Evolutionary conservation across 768 basidiomycete genomes (phyloP), one percentile per base, ranked within the genome.

Genomic region (Kwoniella sp.): DNA sequence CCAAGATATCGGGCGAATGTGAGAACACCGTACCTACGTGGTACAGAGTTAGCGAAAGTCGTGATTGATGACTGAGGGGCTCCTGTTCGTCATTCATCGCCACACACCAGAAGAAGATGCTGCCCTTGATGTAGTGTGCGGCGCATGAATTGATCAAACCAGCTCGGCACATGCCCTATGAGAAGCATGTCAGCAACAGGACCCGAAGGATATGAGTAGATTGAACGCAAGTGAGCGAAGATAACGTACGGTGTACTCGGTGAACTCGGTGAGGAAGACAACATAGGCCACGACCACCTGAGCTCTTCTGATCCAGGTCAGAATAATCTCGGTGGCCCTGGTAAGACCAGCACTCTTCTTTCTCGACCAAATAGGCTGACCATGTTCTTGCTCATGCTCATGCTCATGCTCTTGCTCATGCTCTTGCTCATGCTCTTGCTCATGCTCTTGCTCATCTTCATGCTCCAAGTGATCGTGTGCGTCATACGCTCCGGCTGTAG

Each of bases 1-100:
- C 94, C 94, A 52, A 95, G 86, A 82, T 90, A 98, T n/a, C 95
- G 89, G n/a, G 87, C 90, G 77, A 96, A 98, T 0, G 90, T 87
- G 54, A 90, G 78, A 5, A 97, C 80, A 7, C 94, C 95, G 79
- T 92, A 97, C 62, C 68, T 68, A 47, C 5, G 13, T 21, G 13
- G 13, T 33, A 17, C 46, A 17, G 19, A 33, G 33, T 6, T 33
- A 13, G 33, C 7, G 33, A 33, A 33, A 33, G 33, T 6, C 33
- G 6, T 33, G n/a, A n/a, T 33, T 33, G 33, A 33, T 6, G 33
- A 13, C 33, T 6, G 33, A 33, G 7, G 13, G 33, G 19, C 46
- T 6, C 46, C 46, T 47, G 22, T 48, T 8, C 15, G 30, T 44
- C 40, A 19, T 3, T 44, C 25, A 8, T 26, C 22, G 12, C 22